phyloP scores from a whole-genome alignment of 805 yeast species.

The Blastobotrys mokoenaii region DNA sequence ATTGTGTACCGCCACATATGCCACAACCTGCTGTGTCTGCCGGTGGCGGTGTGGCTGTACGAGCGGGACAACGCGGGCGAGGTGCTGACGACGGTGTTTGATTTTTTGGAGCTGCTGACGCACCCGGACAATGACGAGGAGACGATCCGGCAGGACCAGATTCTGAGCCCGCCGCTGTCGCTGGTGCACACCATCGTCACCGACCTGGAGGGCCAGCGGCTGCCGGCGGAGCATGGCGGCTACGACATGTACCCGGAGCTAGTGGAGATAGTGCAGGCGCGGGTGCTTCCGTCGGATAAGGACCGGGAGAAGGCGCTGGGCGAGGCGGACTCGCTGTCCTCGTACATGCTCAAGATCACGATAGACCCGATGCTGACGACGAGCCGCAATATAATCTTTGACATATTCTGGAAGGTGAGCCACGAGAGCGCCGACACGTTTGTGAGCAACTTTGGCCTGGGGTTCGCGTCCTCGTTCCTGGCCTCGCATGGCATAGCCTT shows the following conservation, averaged over 20 bases:
- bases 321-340: conserved; percentile 12
- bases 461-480: conserved; percentile 23
- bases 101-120: conserved; percentile 4
- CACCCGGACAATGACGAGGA: conserved; percentile 1
- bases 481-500: conserved; percentile 14
- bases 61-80: conserved; percentile 1
- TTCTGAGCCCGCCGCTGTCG: conserved; percentile 8
- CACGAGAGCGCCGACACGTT: conserved; percentile 16
- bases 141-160: conserved; percentile 5
- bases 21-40: conserved; percentile 10
- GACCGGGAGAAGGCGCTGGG: conserved; percentile 23
- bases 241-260: background rate
- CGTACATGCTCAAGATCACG: conserved; percentile 16
- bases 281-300: conserved; percentile 12
- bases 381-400: conserved; percentile 14
- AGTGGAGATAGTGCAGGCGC: background rate
- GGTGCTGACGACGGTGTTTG: conserved; percentile 1
- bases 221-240: background rate
- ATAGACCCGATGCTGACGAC: conserved; percentile 15
- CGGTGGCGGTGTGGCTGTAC: conserved; percentile 7
- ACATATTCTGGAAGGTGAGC: conserved; percentile 19
- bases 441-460: conserved; percentile 22
- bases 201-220: background rate
- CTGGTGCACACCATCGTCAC: conserved; percentile 7
- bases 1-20: conserved; percentile 8